A percentile compares a stretch with the other conserved stretches of the same genome.
phyloP scores from a whole-genome alignment of 2,329 filamentous ascomycete species.

The Ceratocystiopsis minuta region DNA sequence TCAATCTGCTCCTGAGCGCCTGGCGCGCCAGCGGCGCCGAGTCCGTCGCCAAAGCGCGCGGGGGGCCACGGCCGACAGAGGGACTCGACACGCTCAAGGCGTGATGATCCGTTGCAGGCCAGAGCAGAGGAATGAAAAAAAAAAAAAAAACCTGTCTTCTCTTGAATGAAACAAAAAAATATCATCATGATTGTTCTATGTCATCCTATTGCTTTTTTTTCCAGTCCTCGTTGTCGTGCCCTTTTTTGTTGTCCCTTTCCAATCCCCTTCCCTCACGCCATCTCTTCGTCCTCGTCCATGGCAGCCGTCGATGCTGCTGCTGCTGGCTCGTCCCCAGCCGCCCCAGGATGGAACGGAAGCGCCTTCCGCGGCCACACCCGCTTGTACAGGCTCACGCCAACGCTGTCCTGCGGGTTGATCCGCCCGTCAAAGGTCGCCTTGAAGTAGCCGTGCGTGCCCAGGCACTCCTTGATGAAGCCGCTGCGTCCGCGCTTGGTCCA shows the following conservation, averaged over 20 bases:
- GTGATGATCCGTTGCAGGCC: no score
- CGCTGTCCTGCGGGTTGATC: conserved; percentile 87
- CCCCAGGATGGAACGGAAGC: conserved; percentile 23
- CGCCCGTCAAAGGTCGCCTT: conserved; percentile 94
- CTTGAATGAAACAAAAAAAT: background rate
- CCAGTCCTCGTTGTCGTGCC: no score
- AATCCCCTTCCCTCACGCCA: no score
- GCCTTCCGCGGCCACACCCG: conserved; percentile 64
- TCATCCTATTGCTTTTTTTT: conserved; percentile 6
- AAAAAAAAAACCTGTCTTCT: background rate
- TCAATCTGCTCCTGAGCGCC: conserved; percentile 72
- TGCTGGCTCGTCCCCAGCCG: conserved; percentile 17
- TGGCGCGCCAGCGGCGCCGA: conserved; percentile 83
- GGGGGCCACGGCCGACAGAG: conserved; percentile 39
- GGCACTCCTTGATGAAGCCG: conserved; percentile 81
- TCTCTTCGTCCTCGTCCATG: conserved; percentile 18
- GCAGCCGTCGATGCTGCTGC: no score
- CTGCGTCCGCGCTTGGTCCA: conserved; percentile 83
- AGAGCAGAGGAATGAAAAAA: no score
- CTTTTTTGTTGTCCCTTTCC: no score
- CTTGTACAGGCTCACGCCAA: conserved; percentile 82
- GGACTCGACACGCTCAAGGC: conserved; percentile 30
- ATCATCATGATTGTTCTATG: conserved; percentile 21
- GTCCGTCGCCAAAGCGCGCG: conserved; percentile 32
- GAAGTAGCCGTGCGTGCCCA: conserved; percentile 98